A percentile compares a stretch with the other conserved stretches of the same genome.
These are phyloP conservation scores for Magnusiomyces suaveolens DNA, from an alignment of 1,139 yeast species.

Conservation along the genomic window DNA sequence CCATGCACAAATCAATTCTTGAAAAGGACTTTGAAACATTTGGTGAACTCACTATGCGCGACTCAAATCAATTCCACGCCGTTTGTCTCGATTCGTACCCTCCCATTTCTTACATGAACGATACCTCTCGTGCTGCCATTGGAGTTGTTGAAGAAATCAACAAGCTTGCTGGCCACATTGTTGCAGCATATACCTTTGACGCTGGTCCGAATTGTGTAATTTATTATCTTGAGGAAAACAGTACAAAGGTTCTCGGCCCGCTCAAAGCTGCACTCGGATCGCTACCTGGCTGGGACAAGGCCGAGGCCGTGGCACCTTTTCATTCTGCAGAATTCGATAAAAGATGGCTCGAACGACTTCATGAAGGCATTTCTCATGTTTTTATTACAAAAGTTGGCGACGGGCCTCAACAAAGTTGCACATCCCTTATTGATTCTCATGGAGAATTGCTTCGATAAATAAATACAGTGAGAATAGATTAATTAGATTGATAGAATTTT, in stretches of 20 bases:
- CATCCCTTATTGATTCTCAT: conserved; percentile 7
- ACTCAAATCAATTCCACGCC: conserved; percentile 95
- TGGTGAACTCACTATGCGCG: conserved; percentile 89
- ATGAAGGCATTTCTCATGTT: conserved; percentile 66
- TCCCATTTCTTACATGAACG: conserved; percentile 91
- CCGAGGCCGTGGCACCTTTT: conserved; percentile 30
- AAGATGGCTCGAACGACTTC: conserved; percentile 44
- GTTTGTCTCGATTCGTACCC: conserved; percentile 92
- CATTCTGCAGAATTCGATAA: conserved; percentile 32
- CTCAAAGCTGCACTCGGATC: conserved; percentile 38
- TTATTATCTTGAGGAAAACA: conserved; percentile 71
- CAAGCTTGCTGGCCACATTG: conserved; percentile 45
- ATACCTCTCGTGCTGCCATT: conserved; percentile 83
- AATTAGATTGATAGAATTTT: too few relatives aligned
- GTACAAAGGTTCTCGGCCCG: conserved; percentile 43
- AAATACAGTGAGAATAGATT: too few relatives aligned
- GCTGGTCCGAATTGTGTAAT: conserved; percentile 99
- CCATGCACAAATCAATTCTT: conserved; percentile 69
- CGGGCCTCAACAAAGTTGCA: conserved; percentile 45
- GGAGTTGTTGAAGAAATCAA: conserved; percentile 74
- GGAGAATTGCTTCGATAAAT: conserved; percentile 11
- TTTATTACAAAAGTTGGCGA: conserved; percentile 80
- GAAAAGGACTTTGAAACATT: conserved; percentile 65
- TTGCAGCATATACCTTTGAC: conserved; percentile 95
- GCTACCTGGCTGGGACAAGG: conserved; percentile 64